Evolutionary conservation across 208 protist genomes (phyloP).

Genomic region (Trypanosoma rangeli): DNA sequence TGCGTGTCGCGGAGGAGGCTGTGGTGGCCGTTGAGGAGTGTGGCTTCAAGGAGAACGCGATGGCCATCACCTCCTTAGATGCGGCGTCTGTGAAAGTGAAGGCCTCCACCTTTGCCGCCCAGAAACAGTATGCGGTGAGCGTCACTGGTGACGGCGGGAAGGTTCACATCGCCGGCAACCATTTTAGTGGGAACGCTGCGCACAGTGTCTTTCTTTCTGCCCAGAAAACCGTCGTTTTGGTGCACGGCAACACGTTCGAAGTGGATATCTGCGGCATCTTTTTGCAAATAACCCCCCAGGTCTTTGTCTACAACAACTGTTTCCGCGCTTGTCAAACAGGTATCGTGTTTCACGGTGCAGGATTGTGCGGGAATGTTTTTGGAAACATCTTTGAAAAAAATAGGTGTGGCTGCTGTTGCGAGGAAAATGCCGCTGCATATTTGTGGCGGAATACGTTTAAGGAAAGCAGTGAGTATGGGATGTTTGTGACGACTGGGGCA

Average conservation of each 20-base stretch:
- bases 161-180: conserved; percentile 18
- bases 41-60: conserved; percentile 16
- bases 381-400: conserved; percentile 37
- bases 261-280: conserved; percentile 18
- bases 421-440: conserved; percentile 7
- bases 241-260: conserved; percentile 23
- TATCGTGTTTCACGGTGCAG: conserved; percentile 14
- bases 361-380: conserved; percentile 11
- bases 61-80: conserved; percentile 6
- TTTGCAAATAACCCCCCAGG: conserved; percentile 6
- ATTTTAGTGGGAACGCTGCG: conserved; percentile 11
- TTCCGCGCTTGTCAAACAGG: conserved; percentile 29
- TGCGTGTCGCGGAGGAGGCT: conserved; percentile 2
- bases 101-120: conserved; percentile 9
- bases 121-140: conserved; percentile 12
- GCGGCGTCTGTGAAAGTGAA: conserved; percentile 14
- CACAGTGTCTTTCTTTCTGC: conserved; percentile 18
- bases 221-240: conserved; percentile 2
- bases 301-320: conserved; percentile 28
- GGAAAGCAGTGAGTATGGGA: conserved; percentile 26
- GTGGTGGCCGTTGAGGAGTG: conserved; percentile 11
- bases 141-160: conserved; percentile 9
- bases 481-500: conserved; percentile 24
- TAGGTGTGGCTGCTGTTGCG: conserved; percentile 21
- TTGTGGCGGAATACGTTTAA: conserved; percentile 35